Evolutionary conservation across 2,329 filamentous ascomycete species (phyloP).

Genomic region (Grosmannia huntii): DNA sequence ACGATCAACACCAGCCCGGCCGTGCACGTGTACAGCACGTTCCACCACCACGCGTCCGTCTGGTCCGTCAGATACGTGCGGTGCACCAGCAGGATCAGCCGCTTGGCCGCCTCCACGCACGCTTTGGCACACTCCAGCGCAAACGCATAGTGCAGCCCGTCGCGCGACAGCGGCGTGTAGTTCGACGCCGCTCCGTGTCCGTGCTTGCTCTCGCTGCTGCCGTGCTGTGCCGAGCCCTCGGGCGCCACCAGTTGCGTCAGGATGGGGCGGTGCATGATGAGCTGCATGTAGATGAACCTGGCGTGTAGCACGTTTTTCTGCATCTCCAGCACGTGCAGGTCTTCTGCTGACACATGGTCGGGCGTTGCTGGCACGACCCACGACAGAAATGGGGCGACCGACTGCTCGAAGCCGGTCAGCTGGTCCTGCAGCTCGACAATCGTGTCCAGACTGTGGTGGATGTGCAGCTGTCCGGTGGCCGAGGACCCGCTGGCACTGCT

Average conservation of each 20-base stretch:
- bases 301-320: constrained; percentile 5
- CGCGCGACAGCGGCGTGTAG: not conserved
- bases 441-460: constrained; percentile 7
- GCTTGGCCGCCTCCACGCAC: constrained; percentile 6
- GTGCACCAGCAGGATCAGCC: constrained; percentile 5
- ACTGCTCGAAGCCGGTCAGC: constrained; percentile 6
- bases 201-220: not conserved
- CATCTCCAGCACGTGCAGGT: constrained; percentile 1
- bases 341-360: not conserved
- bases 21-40: constrained; percentile 7
- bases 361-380: not conserved
- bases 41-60: constrained; percentile 9
- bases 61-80: constrained; percentile 2
- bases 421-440: constrained; percentile 6
- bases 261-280: constrained; percentile 6
- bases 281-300: constrained; percentile 4
- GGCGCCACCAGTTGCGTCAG: constrained; percentile 3
- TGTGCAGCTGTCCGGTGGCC: not conserved
- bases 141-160: constrained; percentile 7
- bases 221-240: not conserved
- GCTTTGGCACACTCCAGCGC: constrained; percentile 6
- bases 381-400: constrained; percentile 4
- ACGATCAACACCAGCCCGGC: constrained; percentile 8
- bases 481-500: not conserved
- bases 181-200: not conserved